Conservation (phyloP, 345 rosid genomes). For the Microcos paniculata region DNA sequence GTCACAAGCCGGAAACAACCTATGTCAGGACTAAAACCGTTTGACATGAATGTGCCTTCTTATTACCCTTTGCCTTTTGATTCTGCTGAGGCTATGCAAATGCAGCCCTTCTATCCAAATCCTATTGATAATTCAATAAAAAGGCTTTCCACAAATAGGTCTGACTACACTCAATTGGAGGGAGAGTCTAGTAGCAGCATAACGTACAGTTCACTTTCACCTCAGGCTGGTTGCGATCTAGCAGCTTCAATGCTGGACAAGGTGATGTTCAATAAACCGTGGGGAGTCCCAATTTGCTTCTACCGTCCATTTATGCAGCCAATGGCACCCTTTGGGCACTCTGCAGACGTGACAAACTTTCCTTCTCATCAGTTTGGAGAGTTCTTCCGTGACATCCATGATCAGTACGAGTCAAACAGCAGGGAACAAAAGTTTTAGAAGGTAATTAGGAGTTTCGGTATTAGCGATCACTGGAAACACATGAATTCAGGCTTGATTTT, state of each 20-base stretch:
- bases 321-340: too few relatives aligned
- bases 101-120: constrained; percentile 7
- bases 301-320: not conserved
- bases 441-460: not conserved
- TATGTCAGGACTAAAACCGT: not conserved
- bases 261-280: not conserved
- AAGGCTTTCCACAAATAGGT: not conserved
- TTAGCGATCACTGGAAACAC: not conserved
- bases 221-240: not conserved
- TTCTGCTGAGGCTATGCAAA: not conserved
- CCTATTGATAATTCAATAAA: not conserved
- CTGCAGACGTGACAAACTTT: not conserved
- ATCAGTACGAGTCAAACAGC: not conserved
- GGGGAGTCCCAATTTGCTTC: not conserved
- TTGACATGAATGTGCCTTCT: not conserved
- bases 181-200: constrained; percentile 3
- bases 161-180: not conserved
- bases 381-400: not conserved
- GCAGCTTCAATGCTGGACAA: not conserved
- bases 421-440: not conserved
- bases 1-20: not conserved
- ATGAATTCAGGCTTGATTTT: not conserved
- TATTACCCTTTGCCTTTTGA: not conserved
- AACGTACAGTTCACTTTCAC: not conserved
- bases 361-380: not conserved